Base-by-base conservation (phyloP, 495 filamentous ascomycete genomes). In the Penicillium tannophilum region DNA sequence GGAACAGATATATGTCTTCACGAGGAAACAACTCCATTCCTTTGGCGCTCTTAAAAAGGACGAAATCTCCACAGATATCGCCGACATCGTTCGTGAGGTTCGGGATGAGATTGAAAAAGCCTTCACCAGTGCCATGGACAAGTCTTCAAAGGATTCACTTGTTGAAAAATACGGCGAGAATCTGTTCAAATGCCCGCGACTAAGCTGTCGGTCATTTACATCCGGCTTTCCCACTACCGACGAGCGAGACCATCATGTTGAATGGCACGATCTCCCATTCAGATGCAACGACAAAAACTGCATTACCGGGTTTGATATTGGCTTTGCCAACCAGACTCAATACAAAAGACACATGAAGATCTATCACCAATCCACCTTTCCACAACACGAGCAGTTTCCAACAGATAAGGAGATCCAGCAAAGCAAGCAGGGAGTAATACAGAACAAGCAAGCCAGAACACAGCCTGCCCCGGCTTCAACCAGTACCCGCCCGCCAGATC, bases 311-410 rank as follows among this genome's bases (percentile, higher is more conserved):
- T 55, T 45, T 33, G 39, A 55, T 6, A 55, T 55, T 20, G 52
- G 52, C 8, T 55, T 45, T 10, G 36, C 23, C 8, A 43, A 20
- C 17, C 19, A 28, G 6, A 10, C 41, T 19, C 36, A 55, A 10
- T 45, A 44, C 41, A 55, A 55, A 9, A 55, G 41, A 23, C 52
- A 55, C 19, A 55, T 45, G 52, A 55, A 24, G 24, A 26, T 16
- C 6, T 30, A 45, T 11, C 52, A 55, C 36, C 52, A 19, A 55
- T 45, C 52, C 2, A 2, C 28, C 3, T 24, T 23, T 43, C 3
- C 39, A 11, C 33, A 17, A 16, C 24, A 30, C 28, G 16, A 17
- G 12, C 30, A 55, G 11, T 55, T 44, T 33, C 52, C 52, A 2
- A 55, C 52, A 6, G 52, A 46, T 19, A 30, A 45, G 14, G 52